These are phyloP conservation scores for Ambrosiella beaveri DNA, from an alignment of 2,329 filamentous ascomycete genomes.

Conservation along the genomic window DNA sequence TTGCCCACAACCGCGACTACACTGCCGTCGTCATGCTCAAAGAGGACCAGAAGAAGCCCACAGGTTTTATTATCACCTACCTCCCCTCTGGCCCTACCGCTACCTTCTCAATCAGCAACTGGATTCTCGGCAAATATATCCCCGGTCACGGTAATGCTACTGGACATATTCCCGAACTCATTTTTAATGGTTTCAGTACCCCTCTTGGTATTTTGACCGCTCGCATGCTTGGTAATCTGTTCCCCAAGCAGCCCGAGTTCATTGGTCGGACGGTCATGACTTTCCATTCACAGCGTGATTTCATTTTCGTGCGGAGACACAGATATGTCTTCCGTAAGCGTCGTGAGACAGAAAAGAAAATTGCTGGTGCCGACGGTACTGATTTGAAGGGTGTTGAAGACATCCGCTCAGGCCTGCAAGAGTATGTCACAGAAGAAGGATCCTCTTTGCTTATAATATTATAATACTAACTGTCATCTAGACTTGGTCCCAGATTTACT, in stretches of 20 bases:
- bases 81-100: slow-evolving; percentile 77
- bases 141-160: slow-evolving; percentile 81
- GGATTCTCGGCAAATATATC: slow-evolving; percentile 72
- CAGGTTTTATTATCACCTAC: slow-evolving; percentile 68
- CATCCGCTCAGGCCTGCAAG: slow-evolving; percentile 75
- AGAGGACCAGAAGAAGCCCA: slow-evolving; percentile 75
- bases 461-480: neutral
- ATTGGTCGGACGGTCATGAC: slow-evolving; percentile 80
- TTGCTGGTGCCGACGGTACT: slow-evolving; percentile 66
- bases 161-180: slow-evolving; percentile 74
- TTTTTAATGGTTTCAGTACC: slow-evolving; percentile 89
- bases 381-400: slow-evolving; percentile 70
- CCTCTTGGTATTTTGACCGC: slow-evolving; percentile 78
- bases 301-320: slow-evolving; percentile 82
- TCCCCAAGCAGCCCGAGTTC: slow-evolving; percentile 64
- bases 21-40: slow-evolving; percentile 72
- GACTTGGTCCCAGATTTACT: slow-evolving; percentile 48
- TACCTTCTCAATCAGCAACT: slow-evolving; percentile 81
- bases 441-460: neutral
- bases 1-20: slow-evolving; percentile 65
- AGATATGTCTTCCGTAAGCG: slow-evolving; percentile 89
- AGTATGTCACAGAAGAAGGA: slow-evolving; percentile 23
- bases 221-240: slow-evolving; percentile 47
- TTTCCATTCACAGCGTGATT: slow-evolving; percentile 87
- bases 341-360: slow-evolving; percentile 68